These are phyloP conservation scores for Fusarium burgessii DNA, from an alignment of 2,329 filamentous ascomycete species.

Conservation along the genomic window DNA sequence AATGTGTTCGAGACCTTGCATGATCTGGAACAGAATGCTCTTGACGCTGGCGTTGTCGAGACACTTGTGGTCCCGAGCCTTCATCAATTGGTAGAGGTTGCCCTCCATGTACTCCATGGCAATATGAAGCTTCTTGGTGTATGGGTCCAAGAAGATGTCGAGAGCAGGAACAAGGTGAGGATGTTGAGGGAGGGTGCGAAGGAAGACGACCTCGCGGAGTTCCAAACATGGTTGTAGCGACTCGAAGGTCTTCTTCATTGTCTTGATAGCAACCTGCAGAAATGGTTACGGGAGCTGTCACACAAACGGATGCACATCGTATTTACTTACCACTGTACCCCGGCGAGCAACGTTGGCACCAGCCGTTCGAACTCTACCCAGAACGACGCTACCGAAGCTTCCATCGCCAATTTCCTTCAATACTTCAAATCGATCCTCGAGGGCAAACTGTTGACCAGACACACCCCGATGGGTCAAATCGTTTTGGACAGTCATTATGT, in stretches of 20 bases:
- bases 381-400: slow-evolving; percentile 94
- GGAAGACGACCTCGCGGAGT: slow-evolving; percentile 95
- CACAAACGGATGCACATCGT: slow-evolving; percentile 18
- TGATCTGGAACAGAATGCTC: slow-evolving; percentile 97
- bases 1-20: slow-evolving; percentile 95
- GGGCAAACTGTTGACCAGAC: slow-evolving; percentile 69
- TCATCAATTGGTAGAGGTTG: slow-evolving; percentile 99
- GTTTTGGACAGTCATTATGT: slow-evolving; percentile 80
- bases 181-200: slow-evolving; percentile 88
- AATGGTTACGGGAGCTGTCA: slow-evolving; percentile 33
- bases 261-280: slow-evolving; percentile 93
- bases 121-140: slow-evolving; percentile 96
- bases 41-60: slow-evolving; percentile 93
- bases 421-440: slow-evolving; percentile 96
- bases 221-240: slow-evolving; percentile 91
- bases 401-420: slow-evolving; percentile 99
- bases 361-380: slow-evolving; percentile 91
- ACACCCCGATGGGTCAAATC: slow-evolving; percentile 78
- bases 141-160: slow-evolving; percentile 97
- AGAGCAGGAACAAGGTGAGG: slow-evolving; percentile 95
- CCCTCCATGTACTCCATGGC: slow-evolving; percentile 99
- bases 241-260: slow-evolving; percentile 99
- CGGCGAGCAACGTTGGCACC: slow-evolving; percentile 89
- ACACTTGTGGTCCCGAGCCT: slow-evolving; percentile 93
- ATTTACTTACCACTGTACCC: slow-evolving; percentile 84